Base-by-base conservation (phyloP, 495 filamentous ascomycete genomes). In the Penicillium bialowiezense region DNA sequence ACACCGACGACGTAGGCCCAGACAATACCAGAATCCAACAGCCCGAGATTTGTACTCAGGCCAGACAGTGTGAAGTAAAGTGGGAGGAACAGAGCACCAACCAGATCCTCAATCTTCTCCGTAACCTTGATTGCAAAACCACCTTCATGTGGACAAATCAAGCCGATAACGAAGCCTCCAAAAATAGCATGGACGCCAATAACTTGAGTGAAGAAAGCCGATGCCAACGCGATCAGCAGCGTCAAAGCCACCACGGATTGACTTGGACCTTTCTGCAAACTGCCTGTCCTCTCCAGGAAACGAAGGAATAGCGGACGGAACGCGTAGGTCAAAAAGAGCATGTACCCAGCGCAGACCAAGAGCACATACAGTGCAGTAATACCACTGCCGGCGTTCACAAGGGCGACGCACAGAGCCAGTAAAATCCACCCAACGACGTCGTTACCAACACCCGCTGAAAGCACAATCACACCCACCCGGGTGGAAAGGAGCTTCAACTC, bases 21-120 rank as follows among this genome's bases (percentile, higher is more conserved):
- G 1, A 89, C 87, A 21, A 86, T 85, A 0, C 89, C 91, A 46
- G 71, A 85, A 53, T 96, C 76, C 41, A 98, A 74, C 14, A 97
- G 74, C 19, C 91, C 93, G 37, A 98, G 72, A 60, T 98, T 86
- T 5, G 93, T 98, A 60, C 78, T 89, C 26, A 98, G 71, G 0
- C 93, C 93, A 19, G 93, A 97, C 7, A 96, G 77, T 3, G 93
- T 90, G 70, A 97, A 98, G 64, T 98, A 98, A 3, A 98, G 84
- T 0, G 93, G 93, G 10, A 97, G 73, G 52, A 98, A 90, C n/a
- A 98, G 73, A 18, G 90, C 82, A 1, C 83, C 80, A 40, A 98
- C 86, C 7, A 98, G 69, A 70, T 98, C 93, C 63, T 98, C 93
- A 43, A 98, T 82, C 73, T 97, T 98, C 61, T 98, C 93, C 0